Conservation (phyloP, 2,329 filamentous ascomycete genomes). For the Rugonectria rugulosa region DNA sequence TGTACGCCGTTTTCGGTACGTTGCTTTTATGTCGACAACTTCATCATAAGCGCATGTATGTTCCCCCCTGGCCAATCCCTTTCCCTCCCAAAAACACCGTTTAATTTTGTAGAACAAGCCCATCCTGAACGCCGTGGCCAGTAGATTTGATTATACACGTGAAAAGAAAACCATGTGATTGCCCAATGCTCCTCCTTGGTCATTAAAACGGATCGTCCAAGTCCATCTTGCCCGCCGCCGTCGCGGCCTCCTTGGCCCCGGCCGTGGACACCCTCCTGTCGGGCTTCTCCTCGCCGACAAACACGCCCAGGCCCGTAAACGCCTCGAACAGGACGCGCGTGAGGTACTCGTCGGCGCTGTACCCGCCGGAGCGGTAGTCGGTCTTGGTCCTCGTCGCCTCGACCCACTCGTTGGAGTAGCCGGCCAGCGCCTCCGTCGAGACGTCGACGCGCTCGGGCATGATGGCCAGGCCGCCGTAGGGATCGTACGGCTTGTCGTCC, state of each 20-base stretch:
- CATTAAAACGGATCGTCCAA: slow-evolving; percentile 55
- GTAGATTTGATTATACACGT: slow-evolving; percentile 9
- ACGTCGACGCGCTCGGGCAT: slow-evolving; percentile 74
- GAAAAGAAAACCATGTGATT: slow-evolving; percentile 1
- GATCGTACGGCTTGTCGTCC: slow-evolving; percentile 82
- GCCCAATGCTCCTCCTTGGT: slow-evolving; percentile 1
- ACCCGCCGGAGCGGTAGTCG: slow-evolving; percentile 79
- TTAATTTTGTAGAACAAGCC: background rate
- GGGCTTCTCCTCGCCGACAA: slow-evolving; percentile 78
- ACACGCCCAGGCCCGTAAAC: slow-evolving; percentile 87
- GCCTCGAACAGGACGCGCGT: slow-evolving; percentile 84
- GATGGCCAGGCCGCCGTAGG: slow-evolving; percentile 80
- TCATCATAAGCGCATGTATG: slow-evolving; percentile 4
- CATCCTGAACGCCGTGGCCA: slow-evolving; percentile 33
- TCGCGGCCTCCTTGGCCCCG: slow-evolving; percentile 47
- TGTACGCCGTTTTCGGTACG: background rate
- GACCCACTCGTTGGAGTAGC: slow-evolving; percentile 80
- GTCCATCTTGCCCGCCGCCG: slow-evolving; percentile 53
- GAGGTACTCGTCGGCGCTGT: slow-evolving; percentile 83
- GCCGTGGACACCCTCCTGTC: slow-evolving; percentile 46
- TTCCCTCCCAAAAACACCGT: slow-evolving; percentile 3
- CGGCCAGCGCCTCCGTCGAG: slow-evolving; percentile 54
- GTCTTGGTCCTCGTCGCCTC: slow-evolving; percentile 71
- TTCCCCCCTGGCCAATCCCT: background rate
- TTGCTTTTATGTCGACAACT: too few species aligned